phyloP scores from a whole-genome alignment of 202 grass and related monocot species.

The Hordeum pubiflorum region DNA sequence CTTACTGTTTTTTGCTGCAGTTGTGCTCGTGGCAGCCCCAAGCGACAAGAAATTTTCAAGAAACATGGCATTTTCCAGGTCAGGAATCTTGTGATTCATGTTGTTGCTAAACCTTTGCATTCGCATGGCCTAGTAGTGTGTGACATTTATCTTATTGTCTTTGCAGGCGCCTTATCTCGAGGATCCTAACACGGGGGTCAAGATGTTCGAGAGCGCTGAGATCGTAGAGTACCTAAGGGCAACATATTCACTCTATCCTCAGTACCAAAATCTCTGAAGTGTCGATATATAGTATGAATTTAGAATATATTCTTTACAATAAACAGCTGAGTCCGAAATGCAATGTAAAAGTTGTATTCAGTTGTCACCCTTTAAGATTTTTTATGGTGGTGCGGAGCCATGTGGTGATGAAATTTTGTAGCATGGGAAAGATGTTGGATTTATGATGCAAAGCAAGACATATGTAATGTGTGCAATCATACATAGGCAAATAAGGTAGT shows the following conservation, averaged over 20 bases:
- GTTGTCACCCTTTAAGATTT: too few species aligned
- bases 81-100: not conserved
- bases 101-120: not conserved
- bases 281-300: too few species aligned
- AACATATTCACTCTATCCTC: constrained; percentile 30
- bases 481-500: too few species aligned
- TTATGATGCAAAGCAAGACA: not conserved
- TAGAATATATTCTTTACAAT: too few species aligned
- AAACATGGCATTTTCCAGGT: constrained; percentile 77
- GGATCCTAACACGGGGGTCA: constrained; percentile 86
- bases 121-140: not conserved
- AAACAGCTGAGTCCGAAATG: too few species aligned
- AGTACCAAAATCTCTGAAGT: too few species aligned
- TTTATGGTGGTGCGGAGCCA: too few species aligned
- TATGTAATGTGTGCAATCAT: too few species aligned
- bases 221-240: constrained; percentile 70
- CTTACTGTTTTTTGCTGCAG: constrained; percentile 29
- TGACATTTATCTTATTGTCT: constrained; percentile 6
- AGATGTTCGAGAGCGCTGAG: constrained; percentile 89
- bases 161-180: constrained; percentile 80
- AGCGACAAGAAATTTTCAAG: constrained; percentile 64
- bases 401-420: too few species aligned
- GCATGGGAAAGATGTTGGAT: too few species aligned
- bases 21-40: constrained; percentile 58
- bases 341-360: too few species aligned